Evolutionary conservation across 2,329 filamentous ascomycete genomes (phyloP).

Genomic region (Trichoderma sp.): DNA sequence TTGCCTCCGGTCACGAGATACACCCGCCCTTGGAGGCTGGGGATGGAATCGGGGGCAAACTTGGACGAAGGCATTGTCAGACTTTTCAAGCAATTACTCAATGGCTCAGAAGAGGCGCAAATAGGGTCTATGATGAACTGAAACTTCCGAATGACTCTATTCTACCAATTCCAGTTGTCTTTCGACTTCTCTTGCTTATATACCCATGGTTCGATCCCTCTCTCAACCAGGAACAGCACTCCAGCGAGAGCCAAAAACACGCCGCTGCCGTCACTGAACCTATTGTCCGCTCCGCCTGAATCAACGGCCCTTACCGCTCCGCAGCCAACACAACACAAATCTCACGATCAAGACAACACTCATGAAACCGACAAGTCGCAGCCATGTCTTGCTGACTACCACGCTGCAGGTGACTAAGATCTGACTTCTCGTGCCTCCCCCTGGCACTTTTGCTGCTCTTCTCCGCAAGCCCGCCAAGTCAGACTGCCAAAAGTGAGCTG

Average conservation of each 20-base stretch:
- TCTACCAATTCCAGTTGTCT: background rate
- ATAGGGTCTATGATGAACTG: background rate
- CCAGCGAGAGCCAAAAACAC: background rate
- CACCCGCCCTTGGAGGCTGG: conserved; percentile 47
- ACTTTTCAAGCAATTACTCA: background rate
- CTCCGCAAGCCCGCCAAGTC: conserved; percentile 5
- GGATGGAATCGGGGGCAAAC: conserved; percentile 47
- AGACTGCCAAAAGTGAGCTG: too few species aligned
- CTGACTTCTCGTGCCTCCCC: too few species aligned
- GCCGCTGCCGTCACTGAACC: background rate
- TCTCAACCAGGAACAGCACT: too few species aligned
- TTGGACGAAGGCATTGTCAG: conserved; percentile 29
- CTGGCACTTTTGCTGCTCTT: background rate
- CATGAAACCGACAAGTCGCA: background rate
- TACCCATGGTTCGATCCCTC: background rate
- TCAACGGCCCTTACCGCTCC: background rate
- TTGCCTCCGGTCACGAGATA: conserved; percentile 51
- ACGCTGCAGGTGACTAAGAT: background rate
- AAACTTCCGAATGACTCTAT: background rate
- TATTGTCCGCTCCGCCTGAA: conserved; percentile 14
- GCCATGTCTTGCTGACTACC: background rate
- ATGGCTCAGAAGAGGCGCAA: background rate
- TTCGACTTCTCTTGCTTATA: background rate
- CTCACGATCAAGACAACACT: background rate
- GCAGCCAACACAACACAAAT: background rate